Conservation (phyloP, 2,329 filamentous ascomycete genomes). For the Scedosporium dehoogii region DNA sequence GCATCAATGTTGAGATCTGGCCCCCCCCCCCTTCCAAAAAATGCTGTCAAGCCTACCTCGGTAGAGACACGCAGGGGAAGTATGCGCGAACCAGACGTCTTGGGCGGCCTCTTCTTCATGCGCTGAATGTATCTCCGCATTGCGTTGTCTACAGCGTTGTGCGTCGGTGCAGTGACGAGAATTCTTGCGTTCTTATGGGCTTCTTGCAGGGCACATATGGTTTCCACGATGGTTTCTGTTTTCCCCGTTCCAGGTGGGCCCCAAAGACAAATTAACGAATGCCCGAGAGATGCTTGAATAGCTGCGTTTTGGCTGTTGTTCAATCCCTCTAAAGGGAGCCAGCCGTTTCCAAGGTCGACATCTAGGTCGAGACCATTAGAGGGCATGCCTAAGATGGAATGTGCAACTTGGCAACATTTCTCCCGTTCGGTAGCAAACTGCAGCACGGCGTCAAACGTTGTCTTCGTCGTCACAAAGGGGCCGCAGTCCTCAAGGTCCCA, state of each 20-base stretch:
- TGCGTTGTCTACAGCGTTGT: conserved; percentile 35
- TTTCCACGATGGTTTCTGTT: conserved; percentile 29
- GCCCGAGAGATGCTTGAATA: conserved; percentile 13
- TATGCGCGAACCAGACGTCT: not conserved
- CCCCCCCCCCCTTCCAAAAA: no score
- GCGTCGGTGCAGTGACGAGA: conserved; percentile 30
- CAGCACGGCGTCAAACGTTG: conserved; percentile 26
- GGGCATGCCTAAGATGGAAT: not conserved
- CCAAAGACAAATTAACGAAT: conserved; percentile 29
- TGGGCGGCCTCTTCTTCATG: not conserved
- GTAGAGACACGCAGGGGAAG: not conserved
- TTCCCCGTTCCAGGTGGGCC: conserved; percentile 35
- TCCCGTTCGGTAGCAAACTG: conserved; percentile 19
- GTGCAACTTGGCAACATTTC: conserved; percentile 21
- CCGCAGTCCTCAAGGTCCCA: conserved; percentile 28
- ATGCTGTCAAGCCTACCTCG: not conserved
- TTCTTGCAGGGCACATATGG: conserved; percentile 22
- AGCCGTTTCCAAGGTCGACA: not conserved
- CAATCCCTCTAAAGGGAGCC: not conserved
- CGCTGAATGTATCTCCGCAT: conserved; percentile 22
- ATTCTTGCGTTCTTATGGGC: conserved; percentile 16
- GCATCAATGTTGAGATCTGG: not conserved
- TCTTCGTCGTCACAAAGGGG: conserved; percentile 29
- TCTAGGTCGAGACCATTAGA: not conserved
- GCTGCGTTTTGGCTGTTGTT: not conserved